Conservation (phyloP, 192 early-diverging fungal species). For the Podila epigama region DNA sequence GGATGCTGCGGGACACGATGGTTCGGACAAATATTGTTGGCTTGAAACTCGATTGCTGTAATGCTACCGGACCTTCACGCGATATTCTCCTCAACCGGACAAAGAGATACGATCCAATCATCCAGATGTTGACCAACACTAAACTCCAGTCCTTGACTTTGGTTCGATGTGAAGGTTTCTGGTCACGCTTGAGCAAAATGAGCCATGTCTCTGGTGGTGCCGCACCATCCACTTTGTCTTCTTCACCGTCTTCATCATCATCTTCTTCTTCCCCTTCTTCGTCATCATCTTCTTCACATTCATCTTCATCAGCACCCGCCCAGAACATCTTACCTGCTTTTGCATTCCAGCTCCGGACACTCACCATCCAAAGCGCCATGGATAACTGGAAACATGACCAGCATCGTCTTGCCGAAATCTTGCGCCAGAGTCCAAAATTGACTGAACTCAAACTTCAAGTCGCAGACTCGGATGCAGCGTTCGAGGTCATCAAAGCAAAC, state of each 20-base stretch:
- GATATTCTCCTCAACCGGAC: not conserved
- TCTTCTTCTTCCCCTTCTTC: not conserved
- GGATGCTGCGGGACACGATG: slow-evolving; percentile 13
- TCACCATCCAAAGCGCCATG: slow-evolving; percentile 14
- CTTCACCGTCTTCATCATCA: not conserved
- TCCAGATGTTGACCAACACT: not conserved
- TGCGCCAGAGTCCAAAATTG: slow-evolving; percentile 11
- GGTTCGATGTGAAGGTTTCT: slow-evolving; percentile 18
- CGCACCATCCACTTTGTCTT: not conserved
- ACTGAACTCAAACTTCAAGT: slow-evolving; percentile 11
- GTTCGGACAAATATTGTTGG: slow-evolving; percentile 2
- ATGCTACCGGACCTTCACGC: not conserved
- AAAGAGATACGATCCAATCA: not conserved
- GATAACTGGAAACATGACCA: slow-evolving; percentile 27
- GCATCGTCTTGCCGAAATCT: slow-evolving; percentile 7
- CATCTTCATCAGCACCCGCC: not conserved
- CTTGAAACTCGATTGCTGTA: slow-evolving; percentile 10
- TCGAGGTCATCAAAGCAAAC: slow-evolving; percentile 9
- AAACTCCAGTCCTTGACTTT: slow-evolving; percentile 7
- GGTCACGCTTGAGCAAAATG: slow-evolving; percentile 14
- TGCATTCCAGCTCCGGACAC: slow-evolving; percentile 3
- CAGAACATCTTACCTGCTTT: not conserved
- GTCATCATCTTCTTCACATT: not conserved
- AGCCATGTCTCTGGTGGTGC: not conserved
- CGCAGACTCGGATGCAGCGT: slow-evolving; percentile 13